phyloP scores from a whole-genome alignment of 23 red algal species.

The Gracilaria domingensis region DNA sequence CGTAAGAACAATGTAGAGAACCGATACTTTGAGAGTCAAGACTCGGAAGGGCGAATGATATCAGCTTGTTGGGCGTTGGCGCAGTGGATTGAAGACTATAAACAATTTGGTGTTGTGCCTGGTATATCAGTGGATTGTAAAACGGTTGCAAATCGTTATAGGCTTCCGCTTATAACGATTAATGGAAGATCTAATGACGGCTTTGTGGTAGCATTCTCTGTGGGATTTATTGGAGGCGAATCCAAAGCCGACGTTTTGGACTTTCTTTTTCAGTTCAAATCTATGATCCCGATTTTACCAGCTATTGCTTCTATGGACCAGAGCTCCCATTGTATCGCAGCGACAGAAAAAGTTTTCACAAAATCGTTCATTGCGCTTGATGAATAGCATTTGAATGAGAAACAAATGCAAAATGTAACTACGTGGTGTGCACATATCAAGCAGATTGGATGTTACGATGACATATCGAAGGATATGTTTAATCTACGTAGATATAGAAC shows the following conservation, averaged over 20 bases:
- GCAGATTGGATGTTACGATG: not conserved
- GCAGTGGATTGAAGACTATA: slow-evolving; percentile 13
- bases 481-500: not conserved
- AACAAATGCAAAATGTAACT: not conserved
- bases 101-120: slow-evolving; percentile 12
- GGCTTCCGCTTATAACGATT: not conserved
- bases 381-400: not conserved
- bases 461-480: not conserved
- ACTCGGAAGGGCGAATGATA: not conserved
- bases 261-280: not conserved
- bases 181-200: slow-evolving; percentile 23
- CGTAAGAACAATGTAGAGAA: not conserved
- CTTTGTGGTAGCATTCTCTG: not conserved
- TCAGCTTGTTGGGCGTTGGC: slow-evolving; percentile 30
- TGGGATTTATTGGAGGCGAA: slow-evolving; percentile 9
- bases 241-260: not conserved
- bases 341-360: not conserved
- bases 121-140: slow-evolving; percentile 24
- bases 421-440: not conserved
- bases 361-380: slow-evolving; percentile 13
- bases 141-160: slow-evolving; percentile 12
- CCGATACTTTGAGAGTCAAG: not conserved
- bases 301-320: slow-evolving; percentile 5
- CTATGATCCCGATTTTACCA: not conserved
- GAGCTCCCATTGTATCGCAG: slow-evolving; percentile 7